Evolutionary conservation across 2,329 filamentous ascomycete species (phyloP).

Genomic region (Alternaria postmessia): DNA sequence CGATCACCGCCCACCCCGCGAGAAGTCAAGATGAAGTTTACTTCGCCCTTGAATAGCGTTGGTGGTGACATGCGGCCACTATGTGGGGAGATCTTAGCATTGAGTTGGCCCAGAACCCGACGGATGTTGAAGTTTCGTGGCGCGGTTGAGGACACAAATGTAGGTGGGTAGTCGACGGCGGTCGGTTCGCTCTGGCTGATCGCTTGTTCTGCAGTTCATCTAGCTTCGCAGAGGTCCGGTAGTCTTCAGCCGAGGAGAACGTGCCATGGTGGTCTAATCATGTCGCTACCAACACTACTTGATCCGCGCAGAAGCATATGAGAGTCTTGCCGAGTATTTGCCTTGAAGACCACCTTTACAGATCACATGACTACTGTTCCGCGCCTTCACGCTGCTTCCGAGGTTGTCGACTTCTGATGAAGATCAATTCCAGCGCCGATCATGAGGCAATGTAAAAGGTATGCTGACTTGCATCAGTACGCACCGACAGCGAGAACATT

Average conservation of each 20-base stretch:
- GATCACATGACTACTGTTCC: background rate
- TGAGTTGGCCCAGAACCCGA: background rate
- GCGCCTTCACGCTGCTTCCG: too few species aligned
- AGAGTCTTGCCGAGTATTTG: background rate
- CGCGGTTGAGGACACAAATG: background rate
- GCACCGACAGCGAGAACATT: background rate
- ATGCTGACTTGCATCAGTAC: background rate
- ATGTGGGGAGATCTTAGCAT: background rate
- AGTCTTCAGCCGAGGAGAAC: background rate
- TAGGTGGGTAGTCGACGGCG: background rate
- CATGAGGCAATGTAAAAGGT: background rate
- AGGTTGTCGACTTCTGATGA: background rate
- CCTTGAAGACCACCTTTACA: background rate
- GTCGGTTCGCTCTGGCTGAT: background rate
- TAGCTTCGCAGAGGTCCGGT: background rate
- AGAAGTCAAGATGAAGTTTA: background rate
- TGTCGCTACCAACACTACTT: background rate
- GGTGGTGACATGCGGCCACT: background rate
- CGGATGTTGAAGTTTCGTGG: background rate
- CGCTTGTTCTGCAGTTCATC: background rate
- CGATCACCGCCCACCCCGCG: background rate
- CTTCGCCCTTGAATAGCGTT: background rate
- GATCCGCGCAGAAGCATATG: background rate
- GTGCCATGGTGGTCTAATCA: background rate
- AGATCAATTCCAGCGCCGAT: background rate